phyloP scores from a whole-genome alignment of 805 yeast species.

The Saccharomycopsis selenospora region DNA sequence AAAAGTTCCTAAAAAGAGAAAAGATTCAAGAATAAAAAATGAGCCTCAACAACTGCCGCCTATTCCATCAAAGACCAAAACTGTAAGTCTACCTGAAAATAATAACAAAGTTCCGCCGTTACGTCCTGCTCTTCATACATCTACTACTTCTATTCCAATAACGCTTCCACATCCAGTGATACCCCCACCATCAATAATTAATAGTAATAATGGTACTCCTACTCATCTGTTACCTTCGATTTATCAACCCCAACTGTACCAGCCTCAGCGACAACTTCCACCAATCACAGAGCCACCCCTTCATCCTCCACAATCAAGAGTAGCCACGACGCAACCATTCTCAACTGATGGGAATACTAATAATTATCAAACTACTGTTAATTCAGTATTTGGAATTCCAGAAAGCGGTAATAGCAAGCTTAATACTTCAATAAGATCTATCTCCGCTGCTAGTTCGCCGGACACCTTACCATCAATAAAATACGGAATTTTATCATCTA shows the following conservation, averaged over 20 bases:
- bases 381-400: no score
- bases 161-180: no score
- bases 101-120: not conserved
- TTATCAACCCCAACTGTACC: no score
- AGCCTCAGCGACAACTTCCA: no score
- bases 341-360: no score
- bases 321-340: no score
- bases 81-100: not conserved
- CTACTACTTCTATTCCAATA: not conserved
- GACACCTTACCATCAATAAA: not conserved
- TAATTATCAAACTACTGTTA: no score
- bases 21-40: conserved; percentile 6
- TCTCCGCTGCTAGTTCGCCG: not conserved
- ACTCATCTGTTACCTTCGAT: no score
- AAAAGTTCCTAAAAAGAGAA: conserved; percentile 27
- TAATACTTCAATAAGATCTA: not conserved
- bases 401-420: not conserved
- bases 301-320: not conserved
- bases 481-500: not conserved
- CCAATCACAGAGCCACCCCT: not conserved
- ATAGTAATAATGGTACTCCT: no score
- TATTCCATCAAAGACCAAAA: not conserved
- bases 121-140: not conserved
- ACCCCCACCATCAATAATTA: no score
- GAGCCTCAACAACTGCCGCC: not conserved